Evolutionary conservation across 805 yeast genomes (phyloP).

Genomic region (Nakazawaea wickerhamii): DNA sequence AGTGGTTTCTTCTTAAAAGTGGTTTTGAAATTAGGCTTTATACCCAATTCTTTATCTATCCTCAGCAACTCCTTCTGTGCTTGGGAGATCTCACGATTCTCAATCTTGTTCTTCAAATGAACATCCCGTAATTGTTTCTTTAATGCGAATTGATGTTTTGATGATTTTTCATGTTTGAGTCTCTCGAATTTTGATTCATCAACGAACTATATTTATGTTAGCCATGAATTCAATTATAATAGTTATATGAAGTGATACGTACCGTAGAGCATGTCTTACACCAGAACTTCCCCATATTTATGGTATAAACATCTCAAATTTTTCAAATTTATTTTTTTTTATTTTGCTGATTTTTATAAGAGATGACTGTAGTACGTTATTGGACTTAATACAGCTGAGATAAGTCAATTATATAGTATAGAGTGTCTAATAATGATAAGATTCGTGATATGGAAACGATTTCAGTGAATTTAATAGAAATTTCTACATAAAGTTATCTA

Average conservation of each 20-base stretch:
- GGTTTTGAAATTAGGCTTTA: too few relatives aligned
- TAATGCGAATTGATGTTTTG: slow-evolving; percentile 10
- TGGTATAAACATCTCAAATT: too few relatives aligned
- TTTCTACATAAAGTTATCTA: background rate
- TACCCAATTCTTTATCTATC: slow-evolving; percentile 7
- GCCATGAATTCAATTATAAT: background rate
- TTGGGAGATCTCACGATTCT: background rate
- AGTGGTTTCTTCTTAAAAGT: background rate
- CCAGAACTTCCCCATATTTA: slow-evolving; percentile 10
- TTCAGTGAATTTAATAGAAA: too few relatives aligned
- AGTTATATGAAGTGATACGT: background rate
- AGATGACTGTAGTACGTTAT: too few relatives aligned
- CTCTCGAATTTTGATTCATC: slow-evolving; percentile 5
- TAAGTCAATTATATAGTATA: too few relatives aligned
- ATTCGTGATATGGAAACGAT: too few relatives aligned
- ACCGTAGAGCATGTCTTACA: slow-evolving; percentile 10
- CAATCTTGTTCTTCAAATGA: slow-evolving; percentile 5
- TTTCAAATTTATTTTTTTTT: background rate
- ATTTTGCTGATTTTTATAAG: background rate
- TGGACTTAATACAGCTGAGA: too few relatives aligned
- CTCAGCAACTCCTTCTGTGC: slow-evolving; percentile 4
- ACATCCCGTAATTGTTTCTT: slow-evolving; percentile 6
- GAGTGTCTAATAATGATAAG: too few relatives aligned
- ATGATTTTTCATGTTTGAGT: slow-evolving; percentile 11
- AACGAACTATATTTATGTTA: slow-evolving; percentile 4